Percentiles rank a stretch among this genome's conserved stretches.
Conservation (phyloP, 805 yeast species). For the Wickerhamiella brachini region DNA sequence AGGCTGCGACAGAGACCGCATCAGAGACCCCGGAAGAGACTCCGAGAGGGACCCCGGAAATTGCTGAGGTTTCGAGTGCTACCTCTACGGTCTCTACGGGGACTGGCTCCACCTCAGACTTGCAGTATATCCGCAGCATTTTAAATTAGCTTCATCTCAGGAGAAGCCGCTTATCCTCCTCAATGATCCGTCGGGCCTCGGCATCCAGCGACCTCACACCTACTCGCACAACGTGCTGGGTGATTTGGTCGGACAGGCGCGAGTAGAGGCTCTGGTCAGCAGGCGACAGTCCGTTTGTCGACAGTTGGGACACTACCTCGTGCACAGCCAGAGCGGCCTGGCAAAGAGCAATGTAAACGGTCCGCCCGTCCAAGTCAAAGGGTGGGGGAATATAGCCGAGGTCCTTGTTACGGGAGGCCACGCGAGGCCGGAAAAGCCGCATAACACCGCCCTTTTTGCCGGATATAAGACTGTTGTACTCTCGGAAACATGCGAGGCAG, state of each 20-base stretch:
- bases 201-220: conserved; percentile 6
- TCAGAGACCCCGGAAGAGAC: background rate
- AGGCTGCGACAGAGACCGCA: background rate
- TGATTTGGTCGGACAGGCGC: conserved; percentile 6
- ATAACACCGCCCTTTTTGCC: background rate
- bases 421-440: background rate
- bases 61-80: background rate
- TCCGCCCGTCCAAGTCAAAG: conserved; percentile 10
- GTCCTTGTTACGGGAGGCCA: background rate
- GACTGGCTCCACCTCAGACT: background rate
- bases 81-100: background rate
- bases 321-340: conserved; percentile 10
- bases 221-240: conserved; percentile 4
- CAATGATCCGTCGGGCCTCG: conserved; percentile 5
- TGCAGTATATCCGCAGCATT: background rate
- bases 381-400: conserved; percentile 2
- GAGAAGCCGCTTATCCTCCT: conserved; percentile 1
- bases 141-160: background rate
- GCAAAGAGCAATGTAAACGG: conserved; percentile 7
- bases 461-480: background rate
- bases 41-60: too few species aligned
- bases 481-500: background rate
- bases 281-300: conserved; percentile 1
- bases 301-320: conserved; percentile 7
- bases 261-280: conserved; percentile 7